Evolutionary conservation across 306 rosid species (phyloP), one percentile per base, ranked within the genome.

Genomic region (Casuarina cunninghamiana): DNA sequence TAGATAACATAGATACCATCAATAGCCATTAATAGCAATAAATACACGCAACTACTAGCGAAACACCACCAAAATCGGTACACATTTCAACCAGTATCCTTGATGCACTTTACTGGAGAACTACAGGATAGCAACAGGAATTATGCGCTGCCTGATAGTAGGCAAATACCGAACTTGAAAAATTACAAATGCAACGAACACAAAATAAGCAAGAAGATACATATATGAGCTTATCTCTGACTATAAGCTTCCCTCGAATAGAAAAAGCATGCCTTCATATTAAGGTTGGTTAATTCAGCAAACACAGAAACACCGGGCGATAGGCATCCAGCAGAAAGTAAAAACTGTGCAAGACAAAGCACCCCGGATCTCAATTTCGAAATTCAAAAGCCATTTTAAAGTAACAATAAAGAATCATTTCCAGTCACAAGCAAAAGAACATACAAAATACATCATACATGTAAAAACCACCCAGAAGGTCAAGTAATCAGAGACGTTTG

Each of bases 401-500:
- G 90, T 75, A 69, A 69, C 55, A 67, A 16, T 16, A 77, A 68
- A 74, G 78, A 79, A 81, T 72, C 70, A 78, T 76, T 79, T 81
- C 78, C 83, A 73, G 82, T 68, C 74, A 15, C 86, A 82, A 19
- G 65, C 72, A 72, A 58, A 9, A 48, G 13, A 80, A 79, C 19
- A 74, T 77, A 77, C 69, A 46, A 50, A 74, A 80, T 87, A 74
- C 84, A 73, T n/a, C 83, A 70, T 75, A 80, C 86, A 83, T 7
- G 65, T 43, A 79, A 75, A 74, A 72, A 82, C 66, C 78, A 82
- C 66, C 78, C 71, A 53, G 21, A 61, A 55, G 76, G 79, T 42
- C 69, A 78, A 60, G 46, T 72, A 54, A 71, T 77, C 49, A 69
- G 54, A 53, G 54, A 55, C 53, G 44, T 65, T 11, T 75, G 48